A percentile compares a stretch with the other conserved stretches of the same genome.
Evolutionary conservation across 805 yeast genomes (phyloP).

Genomic region (Spathaspora passalidarum): DNA sequence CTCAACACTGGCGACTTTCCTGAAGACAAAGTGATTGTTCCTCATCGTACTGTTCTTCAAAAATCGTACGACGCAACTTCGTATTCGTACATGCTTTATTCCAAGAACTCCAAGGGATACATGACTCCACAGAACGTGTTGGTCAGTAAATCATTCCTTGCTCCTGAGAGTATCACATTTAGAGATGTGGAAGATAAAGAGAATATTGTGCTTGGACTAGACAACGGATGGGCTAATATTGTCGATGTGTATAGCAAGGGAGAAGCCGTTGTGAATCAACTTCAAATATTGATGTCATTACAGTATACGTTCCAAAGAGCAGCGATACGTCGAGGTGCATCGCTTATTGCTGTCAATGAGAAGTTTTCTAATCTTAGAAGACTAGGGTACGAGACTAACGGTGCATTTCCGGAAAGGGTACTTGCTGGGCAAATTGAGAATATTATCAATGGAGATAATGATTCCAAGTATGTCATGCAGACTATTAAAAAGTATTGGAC

Average conservation of each 20-base stretch:
- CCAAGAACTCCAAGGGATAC: constrained; percentile 33
- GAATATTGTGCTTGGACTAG: constrained; percentile 26
- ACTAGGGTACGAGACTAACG: constrained; percentile 33
- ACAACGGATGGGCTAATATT: constrained; percentile 27
- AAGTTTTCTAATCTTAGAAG: constrained; percentile 25
- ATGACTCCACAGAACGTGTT: constrained; percentile 32
- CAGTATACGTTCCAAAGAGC: constrained; percentile 19
- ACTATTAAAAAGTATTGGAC: constrained; percentile 20
- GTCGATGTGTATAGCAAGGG: constrained; percentile 19
- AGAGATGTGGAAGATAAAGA: constrained; percentile 8
- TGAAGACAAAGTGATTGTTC: constrained; percentile 26
- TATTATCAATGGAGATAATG: constrained; percentile 14
- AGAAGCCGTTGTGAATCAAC: constrained; percentile 32
- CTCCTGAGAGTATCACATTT: constrained; percentile 13
- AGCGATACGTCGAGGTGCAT: not conserved
- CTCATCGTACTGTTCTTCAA: constrained; percentile 32
- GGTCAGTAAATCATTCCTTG: constrained; percentile 32
- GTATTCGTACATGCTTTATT: constrained; percentile 34
- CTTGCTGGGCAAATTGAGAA: constrained; percentile 12
- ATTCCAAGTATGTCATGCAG: constrained; percentile 13
- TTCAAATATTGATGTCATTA: constrained; percentile 27
- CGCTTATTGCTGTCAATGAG: not conserved
- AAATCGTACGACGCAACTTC: constrained; percentile 34
- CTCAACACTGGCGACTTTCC: constrained; percentile 7
- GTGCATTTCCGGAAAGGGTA: constrained; percentile 20